These are phyloP conservation scores for Cornus suecica DNA, from an alignment of 148 eudicot species.

Conservation along the genomic window DNA sequence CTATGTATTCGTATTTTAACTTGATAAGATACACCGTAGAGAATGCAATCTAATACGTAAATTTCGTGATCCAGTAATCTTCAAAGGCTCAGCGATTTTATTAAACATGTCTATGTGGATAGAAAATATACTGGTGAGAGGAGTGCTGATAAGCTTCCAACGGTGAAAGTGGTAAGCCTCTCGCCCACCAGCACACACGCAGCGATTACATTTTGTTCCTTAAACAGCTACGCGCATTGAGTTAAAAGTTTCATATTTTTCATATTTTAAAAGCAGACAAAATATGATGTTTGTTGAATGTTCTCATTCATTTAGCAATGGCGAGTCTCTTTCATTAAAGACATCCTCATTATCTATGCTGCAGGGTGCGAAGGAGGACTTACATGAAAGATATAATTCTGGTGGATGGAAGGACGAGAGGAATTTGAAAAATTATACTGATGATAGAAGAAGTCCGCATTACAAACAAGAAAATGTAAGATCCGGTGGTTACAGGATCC, in stretches of 20 bases:
- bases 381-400: constrained; percentile 24
- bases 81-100: constrained; percentile 65
- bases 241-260: not conserved
- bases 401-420: constrained; percentile 27
- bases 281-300: not conserved
- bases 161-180: constrained; percentile 42
- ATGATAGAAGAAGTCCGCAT: constrained; percentile 45
- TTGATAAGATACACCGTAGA: not conserved
- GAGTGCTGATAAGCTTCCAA: constrained; percentile 28
- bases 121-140: constrained; percentile 54
- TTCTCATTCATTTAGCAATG: not conserved
- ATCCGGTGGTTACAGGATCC: constrained; percentile 25
- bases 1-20: not conserved
- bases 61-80: constrained; percentile 46
- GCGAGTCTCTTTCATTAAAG: not conserved
- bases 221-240: not conserved
- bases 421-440: constrained; percentile 21
- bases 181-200: not conserved
- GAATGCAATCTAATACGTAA: not conserved
- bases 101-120: constrained; percentile 66
- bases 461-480: constrained; percentile 26
- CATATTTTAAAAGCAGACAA: not conserved
- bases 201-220: not conserved
- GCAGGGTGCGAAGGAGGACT: constrained; percentile 20
- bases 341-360: constrained; percentile 3